Evolutionary conservation across 768 basidiomycete species (phyloP), one percentile per base, ranked within the genome.

Genomic region (Exsudoporus frostii): DNA sequence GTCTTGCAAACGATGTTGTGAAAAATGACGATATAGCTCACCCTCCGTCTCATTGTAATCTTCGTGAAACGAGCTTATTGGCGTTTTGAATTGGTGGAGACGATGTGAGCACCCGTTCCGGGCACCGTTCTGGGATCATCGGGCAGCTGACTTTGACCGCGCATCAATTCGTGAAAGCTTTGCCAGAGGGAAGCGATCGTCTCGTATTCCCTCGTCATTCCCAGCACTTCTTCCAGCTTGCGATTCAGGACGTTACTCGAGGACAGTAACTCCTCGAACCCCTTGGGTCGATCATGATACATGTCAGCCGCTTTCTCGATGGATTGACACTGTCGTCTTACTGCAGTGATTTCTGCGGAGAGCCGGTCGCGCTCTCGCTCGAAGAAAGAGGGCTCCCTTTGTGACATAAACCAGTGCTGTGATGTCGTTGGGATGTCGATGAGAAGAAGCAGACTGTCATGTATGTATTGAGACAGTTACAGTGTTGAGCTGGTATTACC

Each of bases 141-240:
- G 0, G 67, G 67, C 17, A 67, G 66, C 5, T 72, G 72, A 40
- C 61, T 67, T 19, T 79, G 78, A 40, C 71, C 76, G 24, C 78
- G 79, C 88, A 92, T 92, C 58, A 92, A 74, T 52, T 85, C 74
- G 61, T 90, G 85, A 59, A 92, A 92, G 60, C 80, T 82, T 53
- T 84, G 79, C 92, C 92, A 95, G 45, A 97, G 75, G 3, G 82
- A 77, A 4, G 93, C 90, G 38, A 95, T 91, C 3, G 88, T 93
- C 46, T 88, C 83, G 67, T 96, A 94, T 75, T 95, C 94, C 53
- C 84, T 85, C 6, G 94, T 93, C 83, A 96, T 95, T 10, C 90
- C 90, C 24, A 88, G 74, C 2, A 94, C 92, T 66, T 97, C 92
- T 70, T 98, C 94, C 17, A 96, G 79, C 65, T 92, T 94, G 56